A percentile compares a stretch with the other conserved stretches of the same genome.
These are phyloP conservation scores for Handroanthus guayacan DNA, from an alignment of 257 asterid species.

Conservation along the genomic window DNA sequence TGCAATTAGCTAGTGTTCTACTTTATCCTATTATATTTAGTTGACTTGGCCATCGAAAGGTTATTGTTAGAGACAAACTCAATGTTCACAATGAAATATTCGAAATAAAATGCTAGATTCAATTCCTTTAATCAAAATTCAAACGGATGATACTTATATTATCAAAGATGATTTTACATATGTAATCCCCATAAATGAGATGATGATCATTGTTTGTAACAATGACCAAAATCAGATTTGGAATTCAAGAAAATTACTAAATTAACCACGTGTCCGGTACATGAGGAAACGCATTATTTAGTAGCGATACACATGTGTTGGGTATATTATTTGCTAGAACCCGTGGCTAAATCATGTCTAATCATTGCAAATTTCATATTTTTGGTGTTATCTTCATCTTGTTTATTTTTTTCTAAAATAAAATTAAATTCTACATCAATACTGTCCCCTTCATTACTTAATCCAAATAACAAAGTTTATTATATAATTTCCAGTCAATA, in stretches of 20 bases:
- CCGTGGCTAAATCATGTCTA: conserved; percentile 54
- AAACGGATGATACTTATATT: too few species aligned
- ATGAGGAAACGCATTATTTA: conserved; percentile 43
- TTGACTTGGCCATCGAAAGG: too few species aligned
- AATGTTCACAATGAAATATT: too few species aligned
- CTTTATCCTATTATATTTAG: too few species aligned
- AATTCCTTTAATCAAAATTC: too few species aligned
- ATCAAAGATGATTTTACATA: not conserved
- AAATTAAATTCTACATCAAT: not conserved
- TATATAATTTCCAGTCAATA: conserved; percentile 23
- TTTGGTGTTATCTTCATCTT: conserved; percentile 11
- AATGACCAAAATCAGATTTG: conserved; percentile 23
- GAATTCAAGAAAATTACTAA: conserved; percentile 44
- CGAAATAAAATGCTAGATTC: too few species aligned
- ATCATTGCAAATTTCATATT: conserved; percentile 41
- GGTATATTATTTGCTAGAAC: conserved; percentile 39
- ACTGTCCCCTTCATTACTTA: conserved; percentile 1
- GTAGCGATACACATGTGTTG: conserved; percentile 39
- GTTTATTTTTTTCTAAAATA: not conserved
- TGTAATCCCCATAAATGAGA: not conserved
- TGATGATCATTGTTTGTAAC: conserved; percentile 27
- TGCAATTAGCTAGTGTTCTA: too few species aligned
- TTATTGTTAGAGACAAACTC: too few species aligned
- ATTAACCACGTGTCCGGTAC: conserved; percentile 50
- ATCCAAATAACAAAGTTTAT: conserved; percentile 15